Evolutionary conservation across 176 grass and related monocot genomes (phyloP).

Genomic region (Ensete ventricosum): DNA sequence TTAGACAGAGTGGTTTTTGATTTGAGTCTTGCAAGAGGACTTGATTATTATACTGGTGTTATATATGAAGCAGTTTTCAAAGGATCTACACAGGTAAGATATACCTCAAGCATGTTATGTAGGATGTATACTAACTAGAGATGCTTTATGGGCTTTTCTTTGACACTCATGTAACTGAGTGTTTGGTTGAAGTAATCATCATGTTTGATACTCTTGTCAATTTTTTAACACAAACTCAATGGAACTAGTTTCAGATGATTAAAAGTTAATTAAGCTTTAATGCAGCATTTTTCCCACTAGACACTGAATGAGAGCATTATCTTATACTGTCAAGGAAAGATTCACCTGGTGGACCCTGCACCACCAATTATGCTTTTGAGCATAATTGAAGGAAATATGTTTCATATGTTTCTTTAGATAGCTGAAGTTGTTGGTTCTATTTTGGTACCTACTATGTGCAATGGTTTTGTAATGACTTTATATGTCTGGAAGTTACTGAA

Average conservation of each 20-base stretch:
- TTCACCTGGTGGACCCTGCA: too few species aligned
- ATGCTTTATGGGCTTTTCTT: not conserved
- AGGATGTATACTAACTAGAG: not conserved
- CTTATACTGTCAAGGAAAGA: too few species aligned
- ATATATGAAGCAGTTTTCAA: slow-evolving; percentile 98
- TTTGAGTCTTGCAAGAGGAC: slow-evolving; percentile 92
- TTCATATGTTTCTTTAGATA: too few species aligned
- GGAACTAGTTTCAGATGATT: not conserved
- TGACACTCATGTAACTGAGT: not conserved
- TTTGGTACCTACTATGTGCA: too few species aligned
- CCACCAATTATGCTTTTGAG: too few species aligned
- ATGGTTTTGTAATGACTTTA: too few species aligned
- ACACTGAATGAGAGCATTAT: too few species aligned
- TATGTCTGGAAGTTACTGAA: too few species aligned
- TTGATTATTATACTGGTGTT: slow-evolving; percentile 98
- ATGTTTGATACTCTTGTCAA: not conserved
- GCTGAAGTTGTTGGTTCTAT: too few species aligned
- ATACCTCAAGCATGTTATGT: too few species aligned
- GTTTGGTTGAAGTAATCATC: not conserved
- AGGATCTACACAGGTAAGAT: slow-evolving; percentile 61
- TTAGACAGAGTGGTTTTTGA: slow-evolving; percentile 73
- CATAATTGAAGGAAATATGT: too few species aligned
- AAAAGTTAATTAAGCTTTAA: not conserved
- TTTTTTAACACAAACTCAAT: not conserved
- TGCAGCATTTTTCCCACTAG: too few species aligned